phyloP scores from a whole-genome alignment of 169 alveolate genomes.

The Cryptosporidium ubiquitum region DNA sequence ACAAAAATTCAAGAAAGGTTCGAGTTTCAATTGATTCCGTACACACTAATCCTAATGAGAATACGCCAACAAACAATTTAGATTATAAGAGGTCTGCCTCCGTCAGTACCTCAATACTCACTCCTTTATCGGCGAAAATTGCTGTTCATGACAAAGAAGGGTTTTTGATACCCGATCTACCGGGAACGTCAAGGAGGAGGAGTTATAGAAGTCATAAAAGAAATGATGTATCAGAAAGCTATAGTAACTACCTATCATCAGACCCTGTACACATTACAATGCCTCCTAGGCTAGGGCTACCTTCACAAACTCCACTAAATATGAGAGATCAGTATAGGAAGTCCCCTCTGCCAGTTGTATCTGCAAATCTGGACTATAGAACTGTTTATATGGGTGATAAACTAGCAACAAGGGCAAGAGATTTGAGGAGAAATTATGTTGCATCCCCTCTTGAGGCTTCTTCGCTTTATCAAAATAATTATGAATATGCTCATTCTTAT shows the following conservation, averaged over 20 bases:
- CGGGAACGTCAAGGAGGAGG: slow-evolving; percentile 16
- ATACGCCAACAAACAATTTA: slow-evolving; percentile 30
- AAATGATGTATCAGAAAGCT: background rate
- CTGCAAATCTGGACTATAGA: slow-evolving; percentile 63
- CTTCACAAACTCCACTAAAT: slow-evolving; percentile 63
- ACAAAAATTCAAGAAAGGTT: background rate
- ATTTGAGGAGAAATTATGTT: background rate
- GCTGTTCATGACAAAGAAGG: slow-evolving; percentile 56
- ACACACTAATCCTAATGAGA: slow-evolving; percentile 12
- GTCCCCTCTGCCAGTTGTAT: slow-evolving; percentile 67
- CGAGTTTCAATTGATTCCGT: background rate
- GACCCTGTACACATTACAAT: slow-evolving; percentile 63
- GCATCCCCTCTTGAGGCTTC: background rate
- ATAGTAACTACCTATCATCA: background rate
- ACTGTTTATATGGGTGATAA: slow-evolving; percentile 61
- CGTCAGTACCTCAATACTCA: slow-evolving; percentile 33
- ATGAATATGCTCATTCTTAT: background rate
- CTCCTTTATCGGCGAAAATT: slow-evolving; percentile 9
- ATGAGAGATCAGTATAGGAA: slow-evolving; percentile 32
- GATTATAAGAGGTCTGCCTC: slow-evolving; percentile 9
- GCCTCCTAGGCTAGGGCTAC: slow-evolving; percentile 71
- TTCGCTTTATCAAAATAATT: background rate
- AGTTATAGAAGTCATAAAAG: background rate
- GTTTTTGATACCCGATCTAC: slow-evolving; percentile 60
- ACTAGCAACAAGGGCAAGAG: slow-evolving; percentile 49